These are phyloP conservation scores for Neurospora sp. DNA, from an alignment of 495 filamentous ascomycete genomes.

Conservation along the genomic window DNA sequence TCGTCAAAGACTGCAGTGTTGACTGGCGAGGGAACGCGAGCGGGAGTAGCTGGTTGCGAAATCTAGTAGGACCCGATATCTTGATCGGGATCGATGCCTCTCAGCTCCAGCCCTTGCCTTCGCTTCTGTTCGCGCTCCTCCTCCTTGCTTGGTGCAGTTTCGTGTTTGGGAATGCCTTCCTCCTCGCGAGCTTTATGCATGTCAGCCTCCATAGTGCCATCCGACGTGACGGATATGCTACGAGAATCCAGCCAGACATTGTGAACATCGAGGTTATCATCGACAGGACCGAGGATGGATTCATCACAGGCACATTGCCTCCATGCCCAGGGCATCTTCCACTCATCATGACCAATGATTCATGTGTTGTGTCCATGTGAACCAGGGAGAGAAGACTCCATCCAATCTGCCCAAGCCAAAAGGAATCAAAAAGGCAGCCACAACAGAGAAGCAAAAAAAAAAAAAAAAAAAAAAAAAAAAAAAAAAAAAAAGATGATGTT, in stretches of 20 bases:
- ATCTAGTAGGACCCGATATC: background rate
- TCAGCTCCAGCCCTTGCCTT: slow-evolving; percentile 8
- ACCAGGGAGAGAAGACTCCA: too few species aligned
- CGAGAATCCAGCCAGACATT: background rate
- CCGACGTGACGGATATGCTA: background rate
- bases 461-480: background rate
- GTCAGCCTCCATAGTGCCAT: background rate
- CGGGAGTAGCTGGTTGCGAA: background rate
- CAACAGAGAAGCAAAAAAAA: background rate
- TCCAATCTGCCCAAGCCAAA: background rate
- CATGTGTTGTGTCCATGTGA: background rate
- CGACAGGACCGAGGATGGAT: background rate
- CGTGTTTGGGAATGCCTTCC: slow-evolving; percentile 21
- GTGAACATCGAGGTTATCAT: background rate
- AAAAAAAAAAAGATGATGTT: background rate
- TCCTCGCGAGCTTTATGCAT: slow-evolving; percentile 18
- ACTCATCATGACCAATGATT: background rate
- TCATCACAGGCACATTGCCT: background rate
- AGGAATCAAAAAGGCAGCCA: background rate
- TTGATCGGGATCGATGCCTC: slow-evolving; percentile 16
- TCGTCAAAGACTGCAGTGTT: slow-evolving; percentile 5
- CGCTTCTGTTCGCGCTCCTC: slow-evolving; percentile 23
- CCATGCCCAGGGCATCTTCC: background rate
- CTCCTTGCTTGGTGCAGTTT: slow-evolving; percentile 21
- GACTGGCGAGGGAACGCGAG: background rate